A percentile compares a stretch with the other conserved stretches of the same genome.
Conservation (phyloP, 2,329 filamentous ascomycete species). For the Trichoderma pleuroti region DNA sequence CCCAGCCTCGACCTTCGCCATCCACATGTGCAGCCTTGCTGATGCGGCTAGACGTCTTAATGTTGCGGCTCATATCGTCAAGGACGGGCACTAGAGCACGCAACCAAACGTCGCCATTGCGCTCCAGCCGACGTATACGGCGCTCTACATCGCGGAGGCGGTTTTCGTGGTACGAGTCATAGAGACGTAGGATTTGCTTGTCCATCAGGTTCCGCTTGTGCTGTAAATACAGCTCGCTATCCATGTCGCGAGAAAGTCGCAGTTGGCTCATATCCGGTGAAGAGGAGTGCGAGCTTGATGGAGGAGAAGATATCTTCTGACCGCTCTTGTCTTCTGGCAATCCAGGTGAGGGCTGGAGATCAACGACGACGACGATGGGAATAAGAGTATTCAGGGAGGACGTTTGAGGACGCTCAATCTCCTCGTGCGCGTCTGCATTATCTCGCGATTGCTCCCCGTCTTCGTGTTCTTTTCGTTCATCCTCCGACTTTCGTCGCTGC, state of each 20-base stretch:
- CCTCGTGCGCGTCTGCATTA: not conserved
- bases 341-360: constrained; percentile 32
- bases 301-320: constrained; percentile 22
- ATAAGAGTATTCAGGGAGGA: constrained; percentile 27
- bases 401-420: not conserved
- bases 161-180: constrained; percentile 41
- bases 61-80: constrained; percentile 40
- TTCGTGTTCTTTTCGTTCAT: not conserved
- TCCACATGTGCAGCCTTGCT: not conserved
- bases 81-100: constrained; percentile 44
- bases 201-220: constrained; percentile 26
- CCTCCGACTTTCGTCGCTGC: not conserved
- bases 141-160: constrained; percentile 47
- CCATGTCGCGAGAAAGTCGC: constrained; percentile 22
- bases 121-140: constrained; percentile 45
- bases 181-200: constrained; percentile 36
- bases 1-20: constrained; percentile 28
- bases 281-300: not conserved
- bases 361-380: constrained; percentile 40
- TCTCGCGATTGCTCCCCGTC: not conserved
- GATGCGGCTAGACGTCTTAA: constrained; percentile 22
- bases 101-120: constrained; percentile 45
- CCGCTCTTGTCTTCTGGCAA: not conserved
- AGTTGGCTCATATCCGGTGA: constrained; percentile 21
- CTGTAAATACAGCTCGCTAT: constrained; percentile 27